These are phyloP conservation scores for Alternaria gansuensis DNA, from an alignment of 2,329 filamentous ascomycete species.

Conservation along the genomic window DNA sequence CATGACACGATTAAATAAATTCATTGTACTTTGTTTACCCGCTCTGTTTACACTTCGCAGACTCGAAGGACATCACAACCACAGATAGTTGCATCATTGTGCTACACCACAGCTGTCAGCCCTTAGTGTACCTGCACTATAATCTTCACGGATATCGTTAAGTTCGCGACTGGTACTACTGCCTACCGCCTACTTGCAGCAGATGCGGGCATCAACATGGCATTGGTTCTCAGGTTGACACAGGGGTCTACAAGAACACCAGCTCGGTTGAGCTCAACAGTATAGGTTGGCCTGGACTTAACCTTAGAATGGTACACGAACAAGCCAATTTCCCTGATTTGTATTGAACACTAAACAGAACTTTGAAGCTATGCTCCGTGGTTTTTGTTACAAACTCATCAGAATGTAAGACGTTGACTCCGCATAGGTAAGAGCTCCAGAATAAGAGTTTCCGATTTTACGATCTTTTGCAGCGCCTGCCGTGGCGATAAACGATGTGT, in stretches of 20 bases:
- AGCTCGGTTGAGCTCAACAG: not conserved
- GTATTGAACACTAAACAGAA: not conserved
- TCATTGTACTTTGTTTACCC: not conserved
- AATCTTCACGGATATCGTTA: no score
- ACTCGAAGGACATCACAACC: no score
- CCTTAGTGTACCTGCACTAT: no score
- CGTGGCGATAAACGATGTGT: conserved; percentile 12
- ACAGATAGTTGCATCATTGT: no score
- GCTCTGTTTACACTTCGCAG: not conserved
- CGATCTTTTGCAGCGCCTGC: not conserved
- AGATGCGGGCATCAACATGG: no score
- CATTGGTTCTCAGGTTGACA: no score
- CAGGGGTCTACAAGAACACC: no score
- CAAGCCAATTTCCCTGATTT: not conserved
- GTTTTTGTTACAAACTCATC: not conserved
- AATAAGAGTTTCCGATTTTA: not conserved
- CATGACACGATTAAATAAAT: not conserved
- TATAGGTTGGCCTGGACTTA: not conserved
- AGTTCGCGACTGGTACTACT: no score
- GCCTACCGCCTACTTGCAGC: no score
- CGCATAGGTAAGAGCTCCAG: not conserved
- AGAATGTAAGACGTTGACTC: not conserved
- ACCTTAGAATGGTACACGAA: not conserved
- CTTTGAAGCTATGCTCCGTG: not conserved
- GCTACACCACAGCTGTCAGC: no score